Percentiles rank a stretch among this genome's conserved stretches.
phyloP scores from a whole-genome alignment of 495 filamentous ascomycete species.

The Daldinia loculata region DNA sequence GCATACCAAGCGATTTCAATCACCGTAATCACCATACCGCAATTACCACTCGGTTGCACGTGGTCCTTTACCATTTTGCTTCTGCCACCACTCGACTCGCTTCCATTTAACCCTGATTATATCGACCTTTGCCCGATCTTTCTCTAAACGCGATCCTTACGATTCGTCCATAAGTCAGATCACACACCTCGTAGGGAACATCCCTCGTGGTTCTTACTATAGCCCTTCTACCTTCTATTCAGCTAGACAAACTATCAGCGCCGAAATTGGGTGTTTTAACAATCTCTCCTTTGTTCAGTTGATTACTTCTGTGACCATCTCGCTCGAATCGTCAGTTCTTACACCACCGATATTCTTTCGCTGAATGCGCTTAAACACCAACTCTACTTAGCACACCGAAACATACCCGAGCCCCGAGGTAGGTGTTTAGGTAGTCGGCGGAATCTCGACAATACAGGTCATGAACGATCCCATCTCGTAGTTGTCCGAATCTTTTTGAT shows the following conservation, averaged over 20 bases:
- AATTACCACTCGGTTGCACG: constrained; percentile 6
- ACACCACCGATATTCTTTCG: background rate
- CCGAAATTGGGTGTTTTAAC: background rate
- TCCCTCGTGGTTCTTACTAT: background rate
- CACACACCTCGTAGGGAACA: background rate
- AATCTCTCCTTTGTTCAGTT: background rate
- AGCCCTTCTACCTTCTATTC: background rate
- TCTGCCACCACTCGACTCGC: background rate
- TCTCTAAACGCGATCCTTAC: background rate
- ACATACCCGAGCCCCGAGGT: constrained; percentile 2
- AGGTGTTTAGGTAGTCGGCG: constrained; percentile 10
- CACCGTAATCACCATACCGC: background rate
- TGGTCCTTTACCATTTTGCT: constrained; percentile 4
- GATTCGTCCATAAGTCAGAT: background rate
- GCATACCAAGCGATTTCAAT: background rate
- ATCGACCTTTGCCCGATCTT: background rate
- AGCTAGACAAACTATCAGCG: background rate
- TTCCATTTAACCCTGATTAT: background rate
- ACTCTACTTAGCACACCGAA: background rate
- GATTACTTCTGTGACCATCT: background rate
- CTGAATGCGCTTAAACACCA: background rate
- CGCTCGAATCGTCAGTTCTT: background rate
- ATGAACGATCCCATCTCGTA: constrained; percentile 35
- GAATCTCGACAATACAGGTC: constrained; percentile 17
- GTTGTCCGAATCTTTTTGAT: constrained; percentile 18